A percentile compares a stretch with the other conserved stretches of the same genome.
Conservation (phyloP, 352 stramenopile genomes). For the Globisporangium mamillatum region DNA sequence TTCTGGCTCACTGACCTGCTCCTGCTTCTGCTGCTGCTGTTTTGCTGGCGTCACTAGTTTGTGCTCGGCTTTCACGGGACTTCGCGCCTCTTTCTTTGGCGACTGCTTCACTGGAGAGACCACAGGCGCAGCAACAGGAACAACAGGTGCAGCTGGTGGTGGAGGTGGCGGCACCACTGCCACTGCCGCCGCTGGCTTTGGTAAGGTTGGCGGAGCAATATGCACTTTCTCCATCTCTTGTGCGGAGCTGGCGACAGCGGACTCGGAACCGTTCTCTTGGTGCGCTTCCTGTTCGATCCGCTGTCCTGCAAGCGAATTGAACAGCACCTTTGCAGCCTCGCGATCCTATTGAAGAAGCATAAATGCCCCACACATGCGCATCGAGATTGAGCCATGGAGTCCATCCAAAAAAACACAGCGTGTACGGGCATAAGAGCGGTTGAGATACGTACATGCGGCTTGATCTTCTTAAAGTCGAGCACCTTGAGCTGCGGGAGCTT, state of each 20-base stretch:
- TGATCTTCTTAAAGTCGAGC: slow-evolving; percentile 86
- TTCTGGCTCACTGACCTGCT: slow-evolving; percentile 17
- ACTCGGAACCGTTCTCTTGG: slow-evolving; percentile 31
- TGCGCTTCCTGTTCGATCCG: slow-evolving; percentile 56
- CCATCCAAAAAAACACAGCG: not conserved
- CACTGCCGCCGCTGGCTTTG: slow-evolving; percentile 18
- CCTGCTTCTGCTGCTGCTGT: slow-evolving; percentile 11
- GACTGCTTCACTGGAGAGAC: slow-evolving; percentile 1
- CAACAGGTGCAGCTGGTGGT: slow-evolving; percentile 13
- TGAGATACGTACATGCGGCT: slow-evolving; percentile 49
- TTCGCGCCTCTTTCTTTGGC: slow-evolving; percentile 21
- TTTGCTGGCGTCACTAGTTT: not conserved
- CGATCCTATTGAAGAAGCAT: slow-evolving; percentile 48
- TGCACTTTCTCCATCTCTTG: slow-evolving; percentile 42
- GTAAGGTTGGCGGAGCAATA: slow-evolving; percentile 14
- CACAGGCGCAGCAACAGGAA: slow-evolving; percentile 2
- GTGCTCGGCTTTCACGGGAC: slow-evolving; percentile 14
- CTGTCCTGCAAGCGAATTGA: slow-evolving; percentile 73
- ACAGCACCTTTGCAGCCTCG: slow-evolving; percentile 67
- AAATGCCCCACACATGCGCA: not conserved
- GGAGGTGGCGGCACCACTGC: slow-evolving; percentile 23
- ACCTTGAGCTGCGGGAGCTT: slow-evolving; percentile 84
- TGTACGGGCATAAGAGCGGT: not conserved
- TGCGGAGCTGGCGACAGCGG: slow-evolving; percentile 27
- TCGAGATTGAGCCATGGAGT: not conserved